phyloP scores from a whole-genome alignment of 495 filamentous ascomycete species.

The Evernia prunastri region DNA sequence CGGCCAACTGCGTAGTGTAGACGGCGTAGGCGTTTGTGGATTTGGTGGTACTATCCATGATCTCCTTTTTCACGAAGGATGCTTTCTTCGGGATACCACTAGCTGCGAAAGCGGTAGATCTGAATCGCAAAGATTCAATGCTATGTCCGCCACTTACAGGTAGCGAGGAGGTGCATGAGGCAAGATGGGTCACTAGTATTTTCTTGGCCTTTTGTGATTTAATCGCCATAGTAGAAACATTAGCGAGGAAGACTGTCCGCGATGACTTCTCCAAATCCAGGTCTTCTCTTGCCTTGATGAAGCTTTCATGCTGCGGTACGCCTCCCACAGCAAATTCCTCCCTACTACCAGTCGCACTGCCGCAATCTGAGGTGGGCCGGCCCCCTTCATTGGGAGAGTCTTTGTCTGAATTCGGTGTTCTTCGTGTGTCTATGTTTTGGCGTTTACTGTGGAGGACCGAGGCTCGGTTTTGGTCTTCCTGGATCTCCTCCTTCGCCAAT shows the following conservation, averaged over 20 bases:
- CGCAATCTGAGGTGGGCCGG: conserved; percentile 11
- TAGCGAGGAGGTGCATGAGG: conserved; percentile 47
- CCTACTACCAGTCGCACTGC: conserved; percentile 21
- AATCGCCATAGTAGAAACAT: conserved; percentile 76
- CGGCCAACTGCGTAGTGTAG: conserved; percentile 64
- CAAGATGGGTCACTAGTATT: conserved; percentile 60
- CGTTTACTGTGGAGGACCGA: conserved; percentile 15
- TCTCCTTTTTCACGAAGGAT: conserved; percentile 71
- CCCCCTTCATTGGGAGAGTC: conserved; percentile 27
- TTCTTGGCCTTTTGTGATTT: conserved; percentile 75
- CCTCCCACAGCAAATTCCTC: conserved; percentile 18
- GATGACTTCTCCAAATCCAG: conserved; percentile 74
- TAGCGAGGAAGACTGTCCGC: conserved; percentile 88
- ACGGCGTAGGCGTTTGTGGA: conserved; percentile 94
- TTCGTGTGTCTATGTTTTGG: conserved; percentile 16
- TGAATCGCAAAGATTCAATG: conserved; percentile 85
- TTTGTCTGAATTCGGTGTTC: neutral
- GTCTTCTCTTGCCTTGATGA: conserved; percentile 35
- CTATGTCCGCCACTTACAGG: conserved; percentile 52
- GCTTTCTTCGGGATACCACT: conserved; percentile 81
- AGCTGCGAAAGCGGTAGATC: conserved; percentile 73
- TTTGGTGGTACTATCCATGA: conserved; percentile 82
- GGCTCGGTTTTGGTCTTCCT: conserved; percentile 40
- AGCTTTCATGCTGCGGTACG: conserved; percentile 53
- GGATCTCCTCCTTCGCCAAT: conserved; percentile 53